Evolutionary conservation across 2,329 filamentous ascomycete species (phyloP).

Genomic region (Eutypa lata): DNA sequence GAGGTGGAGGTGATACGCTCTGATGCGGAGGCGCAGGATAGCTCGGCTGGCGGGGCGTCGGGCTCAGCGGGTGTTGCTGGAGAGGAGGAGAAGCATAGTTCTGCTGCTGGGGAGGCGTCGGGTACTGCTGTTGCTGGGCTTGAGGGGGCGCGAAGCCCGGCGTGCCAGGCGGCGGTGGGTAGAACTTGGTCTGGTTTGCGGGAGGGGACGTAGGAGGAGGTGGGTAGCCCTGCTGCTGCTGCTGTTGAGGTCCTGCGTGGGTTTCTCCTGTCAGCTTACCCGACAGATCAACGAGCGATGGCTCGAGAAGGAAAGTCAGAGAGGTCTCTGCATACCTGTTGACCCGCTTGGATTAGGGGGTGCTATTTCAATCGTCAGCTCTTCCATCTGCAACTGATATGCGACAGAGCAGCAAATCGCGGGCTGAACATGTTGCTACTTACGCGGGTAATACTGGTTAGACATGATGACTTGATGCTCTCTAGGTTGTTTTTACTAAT

Average conservation of each 20-base stretch:
- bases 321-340: slow-evolving; percentile 23
- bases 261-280: slow-evolving; percentile 12
- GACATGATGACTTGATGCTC: slow-evolving; percentile 32
- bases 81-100: slow-evolving; percentile 25
- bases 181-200: slow-evolving; percentile 43
- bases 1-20: slow-evolving; percentile 35
- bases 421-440: slow-evolving; percentile 22
- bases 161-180: slow-evolving; percentile 38
- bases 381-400: slow-evolving; percentile 6
- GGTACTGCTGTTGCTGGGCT: slow-evolving; percentile 30
- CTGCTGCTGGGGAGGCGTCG: slow-evolving; percentile 27
- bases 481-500: background rate
- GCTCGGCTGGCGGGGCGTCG: slow-evolving; percentile 21
- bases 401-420: background rate
- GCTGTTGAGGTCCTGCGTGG: slow-evolving; percentile 17
- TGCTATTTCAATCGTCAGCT: slow-evolving; percentile 30
- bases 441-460: slow-evolving; percentile 47
- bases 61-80: slow-evolving; percentile 20
- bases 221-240: slow-evolving; percentile 42
- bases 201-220: slow-evolving; percentile 47
- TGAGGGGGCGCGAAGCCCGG: slow-evolving; percentile 29
- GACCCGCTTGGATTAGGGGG: slow-evolving; percentile 36
- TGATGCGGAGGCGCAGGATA: slow-evolving; percentile 29
- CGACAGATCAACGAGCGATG: slow-evolving; percentile 13
- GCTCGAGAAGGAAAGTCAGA: slow-evolving; percentile 5